Percentiles rank a stretch among this genome's conserved stretches.
phyloP scores from a whole-genome alignment of 176 grass and related monocot genomes.

The Avena insularis region DNA sequence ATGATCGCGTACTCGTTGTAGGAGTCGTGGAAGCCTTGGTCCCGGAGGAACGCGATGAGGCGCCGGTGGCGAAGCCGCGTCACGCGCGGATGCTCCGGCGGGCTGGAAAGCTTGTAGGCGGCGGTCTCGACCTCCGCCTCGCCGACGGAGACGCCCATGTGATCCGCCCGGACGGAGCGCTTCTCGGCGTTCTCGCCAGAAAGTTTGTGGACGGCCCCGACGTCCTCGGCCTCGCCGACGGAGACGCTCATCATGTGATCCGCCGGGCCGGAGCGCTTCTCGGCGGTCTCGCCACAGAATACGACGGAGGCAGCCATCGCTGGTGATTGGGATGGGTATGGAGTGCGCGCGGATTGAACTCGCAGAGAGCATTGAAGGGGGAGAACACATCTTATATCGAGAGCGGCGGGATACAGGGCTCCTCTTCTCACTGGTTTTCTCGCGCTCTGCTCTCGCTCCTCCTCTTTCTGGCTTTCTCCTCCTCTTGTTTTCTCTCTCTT shows the following conservation, averaged over 20 bases:
- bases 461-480: neutral
- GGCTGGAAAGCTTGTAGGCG: neutral
- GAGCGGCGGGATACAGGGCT: neutral
- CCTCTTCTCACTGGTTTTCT: neutral
- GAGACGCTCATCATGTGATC: neutral
- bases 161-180: neutral
- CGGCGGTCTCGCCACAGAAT: neutral
- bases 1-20: neutral
- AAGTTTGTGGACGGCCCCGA: neutral
- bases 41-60: conserved; percentile 25
- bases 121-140: neutral
- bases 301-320: neutral
- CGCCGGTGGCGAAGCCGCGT: conserved; percentile 12
- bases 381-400: neutral
- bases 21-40: neutral
- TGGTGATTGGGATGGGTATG: neutral
- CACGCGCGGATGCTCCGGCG: neutral
- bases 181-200: neutral
- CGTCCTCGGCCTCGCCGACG: neutral
- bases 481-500: neutral
- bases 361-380: neutral
- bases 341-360: neutral
- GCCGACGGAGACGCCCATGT: conserved; percentile 1
- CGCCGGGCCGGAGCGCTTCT: neutral
- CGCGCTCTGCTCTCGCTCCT: neutral